Conservation (phyloP, 495 filamentous ascomycete species). For the Penicillium manginii region DNA sequence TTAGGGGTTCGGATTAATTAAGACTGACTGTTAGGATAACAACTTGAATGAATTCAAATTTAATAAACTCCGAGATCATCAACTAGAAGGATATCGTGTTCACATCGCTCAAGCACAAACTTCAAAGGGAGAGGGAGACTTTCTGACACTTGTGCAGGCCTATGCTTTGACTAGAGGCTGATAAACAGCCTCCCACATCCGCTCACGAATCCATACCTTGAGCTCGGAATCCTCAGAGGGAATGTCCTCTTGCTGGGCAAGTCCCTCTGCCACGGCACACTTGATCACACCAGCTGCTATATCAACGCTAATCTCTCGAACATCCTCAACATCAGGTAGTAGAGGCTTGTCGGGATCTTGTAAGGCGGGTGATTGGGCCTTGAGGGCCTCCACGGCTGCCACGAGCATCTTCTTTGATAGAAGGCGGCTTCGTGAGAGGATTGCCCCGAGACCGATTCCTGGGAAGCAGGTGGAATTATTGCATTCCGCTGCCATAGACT, state of each 20-base stretch:
- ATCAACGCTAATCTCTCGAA: conserved; percentile 74
- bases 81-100: neutral
- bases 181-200: conserved; percentile 89
- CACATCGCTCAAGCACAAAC: neutral
- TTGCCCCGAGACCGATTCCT: conserved; percentile 79
- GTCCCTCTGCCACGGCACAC: conserved; percentile 67
- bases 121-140: neutral
- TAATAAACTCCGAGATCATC: no score
- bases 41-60: neutral
- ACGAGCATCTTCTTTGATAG: conserved; percentile 82
- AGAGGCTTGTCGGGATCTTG: conserved; percentile 59
- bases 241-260: conserved; percentile 56
- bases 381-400: conserved; percentile 74
- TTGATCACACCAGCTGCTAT: conserved; percentile 81
- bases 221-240: conserved; percentile 56
- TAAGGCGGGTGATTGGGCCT: conserved; percentile 69
- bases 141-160: no score
- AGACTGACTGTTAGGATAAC: conserved; percentile 8
- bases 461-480: conserved; percentile 91
- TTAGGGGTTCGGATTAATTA: conserved; percentile 8
- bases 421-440: conserved; percentile 64
- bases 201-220: conserved; percentile 80
- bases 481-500: conserved; percentile 65
- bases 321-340: conserved; percentile 76
- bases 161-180: conserved; percentile 51